Evolutionary conservation across 805 yeast genomes (phyloP), one percentile per base, ranked within the genome.

Genomic region (Wickerhamiella allomyrinae): DNA sequence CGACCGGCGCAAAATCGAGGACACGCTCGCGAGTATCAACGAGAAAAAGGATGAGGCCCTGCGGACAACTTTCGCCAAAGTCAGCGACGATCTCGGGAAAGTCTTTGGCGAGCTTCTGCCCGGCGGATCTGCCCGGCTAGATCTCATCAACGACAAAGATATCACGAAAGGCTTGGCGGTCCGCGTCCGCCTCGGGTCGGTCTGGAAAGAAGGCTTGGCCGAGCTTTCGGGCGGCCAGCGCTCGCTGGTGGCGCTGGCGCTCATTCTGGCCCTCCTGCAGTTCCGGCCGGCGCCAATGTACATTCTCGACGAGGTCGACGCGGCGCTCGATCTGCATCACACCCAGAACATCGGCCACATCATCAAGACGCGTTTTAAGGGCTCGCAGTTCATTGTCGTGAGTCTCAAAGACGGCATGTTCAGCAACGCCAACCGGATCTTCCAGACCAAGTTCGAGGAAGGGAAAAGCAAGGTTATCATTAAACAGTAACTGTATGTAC

Each of bases 271-370:
- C 0, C 67, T 91, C 46, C 66, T 91, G 39, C 94, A 86, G 59
- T 89, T 82, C 67, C 84, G 86, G 59, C 99, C 99, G 5, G 98
- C 99, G 1, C 98, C 98, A 7, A 83, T 91, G 94, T 91, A 91
- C 57, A 89, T 91, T 51, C 66, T 91, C 44, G 98, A 91, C 62
- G 98, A 91, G 63, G 96, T 91, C 29, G 98, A 91, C 65, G 98
- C 99, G 1, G 99, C 99, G 1, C 70, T 91, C 49, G 99, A 91
- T 68, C 71, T 89, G 49, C 83, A 93, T 45, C 99, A 91, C 58
- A 91, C 99, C 1, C 97, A 91, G 60, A 91, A 91, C 55, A 91
- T 91, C 55, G 99, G 99, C 3, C 95, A 85, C 56, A 68, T 91
- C 58, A 91, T 91, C 60, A 91, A 89, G 63, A 89, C 96, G 0